These are phyloP conservation scores for Piromyces finnis DNA, from an alignment of 192 early-diverging fungal species.

Conservation along the genomic window DNA sequence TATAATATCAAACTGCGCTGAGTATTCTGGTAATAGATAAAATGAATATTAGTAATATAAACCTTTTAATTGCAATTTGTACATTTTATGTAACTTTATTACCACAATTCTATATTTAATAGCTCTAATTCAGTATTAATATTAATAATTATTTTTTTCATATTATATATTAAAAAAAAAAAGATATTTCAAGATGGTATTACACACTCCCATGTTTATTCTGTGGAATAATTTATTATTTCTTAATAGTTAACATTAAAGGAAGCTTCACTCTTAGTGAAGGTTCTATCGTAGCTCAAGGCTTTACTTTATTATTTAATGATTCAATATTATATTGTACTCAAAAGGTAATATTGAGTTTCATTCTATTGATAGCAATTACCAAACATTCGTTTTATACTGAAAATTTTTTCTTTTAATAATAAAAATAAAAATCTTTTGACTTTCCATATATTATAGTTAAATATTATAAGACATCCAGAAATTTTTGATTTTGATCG, in stretches of 20 bases:
- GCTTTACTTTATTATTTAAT: background rate
- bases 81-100: no score
- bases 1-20: background rate
- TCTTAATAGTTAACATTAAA: background rate
- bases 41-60: no score
- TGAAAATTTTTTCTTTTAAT: no score
- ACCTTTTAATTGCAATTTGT: no score
- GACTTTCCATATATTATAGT: background rate
- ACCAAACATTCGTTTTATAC: no score
- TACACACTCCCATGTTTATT: background rate
- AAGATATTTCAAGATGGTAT: background rate
- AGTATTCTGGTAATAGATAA: background rate
- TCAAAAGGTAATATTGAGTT: background rate
- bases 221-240: background rate
- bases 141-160: no score
- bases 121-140: no score
- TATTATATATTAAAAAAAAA: background rate
- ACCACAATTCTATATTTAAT: no score
- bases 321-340: background rate
- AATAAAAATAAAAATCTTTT: no score
- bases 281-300: background rate
- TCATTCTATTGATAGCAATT: no score
- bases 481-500: background rate
- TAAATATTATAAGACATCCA: background rate
- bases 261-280: background rate